Evolutionary conservation across 2,329 filamentous ascomycete genomes (phyloP).

Genomic region (Penicillium sumatraense): DNA sequence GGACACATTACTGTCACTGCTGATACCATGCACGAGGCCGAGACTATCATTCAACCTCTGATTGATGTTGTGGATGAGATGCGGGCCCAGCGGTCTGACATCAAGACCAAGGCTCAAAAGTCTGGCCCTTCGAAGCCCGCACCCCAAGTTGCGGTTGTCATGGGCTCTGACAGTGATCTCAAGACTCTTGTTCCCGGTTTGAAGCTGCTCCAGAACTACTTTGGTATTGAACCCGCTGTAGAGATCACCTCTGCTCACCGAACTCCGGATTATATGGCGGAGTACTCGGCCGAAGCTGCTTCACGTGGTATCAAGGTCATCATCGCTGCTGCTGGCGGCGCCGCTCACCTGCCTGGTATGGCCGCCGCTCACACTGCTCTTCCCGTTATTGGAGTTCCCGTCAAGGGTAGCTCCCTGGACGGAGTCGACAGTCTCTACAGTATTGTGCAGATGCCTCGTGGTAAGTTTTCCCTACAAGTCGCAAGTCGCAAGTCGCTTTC

Average conservation of each 20-base stretch:
- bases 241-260: conserved; percentile 63
- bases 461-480: too few relatives aligned
- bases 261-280: conserved; percentile 71
- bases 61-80: conserved; percentile 80
- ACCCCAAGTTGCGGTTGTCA: conserved; percentile 51
- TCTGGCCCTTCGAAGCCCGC: conserved; percentile 38
- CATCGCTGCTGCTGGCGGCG: conserved; percentile 76
- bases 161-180: conserved; percentile 55
- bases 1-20: conserved; percentile 87
- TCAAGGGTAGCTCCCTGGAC: conserved; percentile 74
- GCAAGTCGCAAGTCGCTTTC: not conserved
- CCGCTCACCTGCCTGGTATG: conserved; percentile 77
- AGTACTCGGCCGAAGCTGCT: conserved; percentile 67
- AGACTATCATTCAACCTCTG: conserved; percentile 70
- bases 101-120: conserved; percentile 37
- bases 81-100: conserved; percentile 58
- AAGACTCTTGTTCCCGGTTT: conserved; percentile 51
- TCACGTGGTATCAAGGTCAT: conserved; percentile 70
- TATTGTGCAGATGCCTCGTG: conserved; percentile 75
- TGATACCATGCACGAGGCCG: conserved; percentile 68
- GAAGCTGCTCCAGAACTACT: conserved; percentile 48
- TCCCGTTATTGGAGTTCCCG: conserved; percentile 77
- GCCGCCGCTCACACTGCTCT: conserved; percentile 70
- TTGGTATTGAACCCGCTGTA: conserved; percentile 49
- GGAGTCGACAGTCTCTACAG: conserved; percentile 72